Base-by-base conservation (phyloP, 2,329 filamentous ascomycete species). In the Aureobasidium lini region DNA sequence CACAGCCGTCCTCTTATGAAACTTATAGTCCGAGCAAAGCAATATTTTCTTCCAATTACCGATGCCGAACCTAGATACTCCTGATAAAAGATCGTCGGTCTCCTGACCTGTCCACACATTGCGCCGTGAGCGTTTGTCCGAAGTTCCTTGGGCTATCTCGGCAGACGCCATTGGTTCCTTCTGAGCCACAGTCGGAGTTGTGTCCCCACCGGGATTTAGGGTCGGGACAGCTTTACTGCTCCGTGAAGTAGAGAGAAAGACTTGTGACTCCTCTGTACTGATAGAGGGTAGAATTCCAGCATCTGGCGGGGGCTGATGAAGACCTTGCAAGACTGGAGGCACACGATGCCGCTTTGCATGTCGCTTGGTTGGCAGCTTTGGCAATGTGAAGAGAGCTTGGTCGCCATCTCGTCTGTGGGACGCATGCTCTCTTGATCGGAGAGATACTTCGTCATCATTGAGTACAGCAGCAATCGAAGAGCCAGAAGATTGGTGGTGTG, bases 21-120 rank as follows among this genome's bases (percentile, higher is more conserved):
- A 86, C 3, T 72, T 73, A 60, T 82, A 80, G 36, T 84, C 80
- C 15, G 79, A 69, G 63, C 81, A 79, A 3, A 80, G 74, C 29
- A 85, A 68, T 16, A 87, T 86, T 63, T 79, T 79, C 59, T 83
- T 86, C 84, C 84, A 87, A 62, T 78, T 84, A 3, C 84, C 84
- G 61, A 85, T 81, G 1, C 84, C 84, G 65, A 82, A 84, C 62
- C 77, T 80, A 39, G 79, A 76, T 8, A 85, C 84, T 0, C 84
- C 84, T 60, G 77, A 73, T 11, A 86, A 72, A 29, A 87, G 68
- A 63, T 81, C 75, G 31, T 74, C 75, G 0, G 83, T 86, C 68
- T 87, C 84, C 62, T 83, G 74, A n/a, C 84, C 79, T 1, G 80
- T 80, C 84, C 84, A 87, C 62, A 78, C 81, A 58, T 81, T 83